Evolutionary conservation across 495 filamentous ascomycete species (phyloP).

Genomic region (Glutinoglossum americanum): DNA sequence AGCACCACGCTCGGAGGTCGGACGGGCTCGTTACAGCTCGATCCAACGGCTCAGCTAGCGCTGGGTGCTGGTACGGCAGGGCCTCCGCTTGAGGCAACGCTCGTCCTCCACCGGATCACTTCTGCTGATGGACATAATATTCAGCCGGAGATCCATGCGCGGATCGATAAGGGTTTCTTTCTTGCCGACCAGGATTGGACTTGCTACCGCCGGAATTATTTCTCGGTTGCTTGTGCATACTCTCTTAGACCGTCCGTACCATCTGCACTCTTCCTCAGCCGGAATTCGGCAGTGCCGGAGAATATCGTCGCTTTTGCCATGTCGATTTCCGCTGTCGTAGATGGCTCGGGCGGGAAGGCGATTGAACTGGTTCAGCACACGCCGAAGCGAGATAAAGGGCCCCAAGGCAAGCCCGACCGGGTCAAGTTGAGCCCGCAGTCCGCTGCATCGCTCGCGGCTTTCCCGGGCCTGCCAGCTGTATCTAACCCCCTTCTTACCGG

Average conservation of each 20-base stretch:
- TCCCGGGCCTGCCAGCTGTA: slow-evolving; percentile 9
- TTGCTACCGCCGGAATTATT: slow-evolving; percentile 90
- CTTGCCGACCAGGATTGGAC: slow-evolving; percentile 76
- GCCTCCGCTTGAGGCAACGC: slow-evolving; percentile 38
- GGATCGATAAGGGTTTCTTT: slow-evolving; percentile 89
- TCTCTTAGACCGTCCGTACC: slow-evolving; percentile 33
- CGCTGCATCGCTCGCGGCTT: slow-evolving; percentile 23
- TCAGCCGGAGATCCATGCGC: slow-evolving; percentile 56
- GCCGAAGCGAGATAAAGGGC: slow-evolving; percentile 84
- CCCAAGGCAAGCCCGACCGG: slow-evolving; percentile 54
- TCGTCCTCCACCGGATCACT: slow-evolving; percentile 32
- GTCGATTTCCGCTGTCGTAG: slow-evolving; percentile 72
- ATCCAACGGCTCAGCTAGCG: background rate
- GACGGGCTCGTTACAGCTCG: background rate
- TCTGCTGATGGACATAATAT: slow-evolving; percentile 36
- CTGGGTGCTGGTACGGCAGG: background rate
- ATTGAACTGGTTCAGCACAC: slow-evolving; percentile 89
- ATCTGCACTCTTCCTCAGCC: slow-evolving; percentile 23
- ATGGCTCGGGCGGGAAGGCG: slow-evolving; percentile 49
- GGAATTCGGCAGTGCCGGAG: slow-evolving; percentile 23
- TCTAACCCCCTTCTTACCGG: slow-evolving; percentile 9
- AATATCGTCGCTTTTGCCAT: slow-evolving; percentile 50
- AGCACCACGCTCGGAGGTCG: background rate
- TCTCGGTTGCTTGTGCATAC: slow-evolving; percentile 70
- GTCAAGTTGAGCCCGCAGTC: slow-evolving; percentile 46